These are phyloP conservation scores for Dionaea muscipula DNA, from an alignment of 179 eudicot species.

Conservation along the genomic window DNA sequence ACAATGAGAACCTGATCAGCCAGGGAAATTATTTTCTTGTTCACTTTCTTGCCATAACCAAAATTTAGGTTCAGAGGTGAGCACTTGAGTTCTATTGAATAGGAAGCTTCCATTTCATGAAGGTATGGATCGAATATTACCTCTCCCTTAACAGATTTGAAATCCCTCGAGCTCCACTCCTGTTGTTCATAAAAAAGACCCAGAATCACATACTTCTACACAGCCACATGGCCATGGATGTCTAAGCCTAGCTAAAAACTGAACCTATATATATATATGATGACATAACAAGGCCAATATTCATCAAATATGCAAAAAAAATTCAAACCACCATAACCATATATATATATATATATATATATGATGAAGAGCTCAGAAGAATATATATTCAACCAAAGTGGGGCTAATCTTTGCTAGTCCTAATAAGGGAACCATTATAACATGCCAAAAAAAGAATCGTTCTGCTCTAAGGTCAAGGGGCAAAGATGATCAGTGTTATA, in stretches of 20 bases:
- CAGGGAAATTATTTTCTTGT: conserved; percentile 26
- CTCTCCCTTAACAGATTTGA: conserved; percentile 31
- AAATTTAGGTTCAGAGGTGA: conserved; percentile 39
- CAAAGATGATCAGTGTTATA: too few species aligned
- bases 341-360: too few species aligned
- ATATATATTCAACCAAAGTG: too few species aligned
- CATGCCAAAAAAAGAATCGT: too few species aligned
- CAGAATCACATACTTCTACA: background rate
- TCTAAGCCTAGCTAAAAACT: background rate
- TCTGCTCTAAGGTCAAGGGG: too few species aligned
- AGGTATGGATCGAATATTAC: conserved; percentile 34
- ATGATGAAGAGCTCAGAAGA: too few species aligned
- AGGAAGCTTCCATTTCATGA: conserved; percentile 31
- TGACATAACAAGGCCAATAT: too few species aligned
- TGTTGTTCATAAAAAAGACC: background rate
- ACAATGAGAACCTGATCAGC: conserved; percentile 28
- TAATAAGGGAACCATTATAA: too few species aligned
- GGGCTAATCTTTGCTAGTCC: too few species aligned
- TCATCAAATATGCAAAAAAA: background rate
- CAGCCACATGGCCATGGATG: background rate
- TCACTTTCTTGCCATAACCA: conserved; percentile 29
- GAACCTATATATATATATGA: too few species aligned
- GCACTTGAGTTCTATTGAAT: conserved; percentile 42
- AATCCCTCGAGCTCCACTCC: conserved; percentile 38
- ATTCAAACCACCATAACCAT: too few species aligned